Conservation (phyloP, 2,329 filamentous ascomycete species). For the Aspergillus amoenus region DNA sequence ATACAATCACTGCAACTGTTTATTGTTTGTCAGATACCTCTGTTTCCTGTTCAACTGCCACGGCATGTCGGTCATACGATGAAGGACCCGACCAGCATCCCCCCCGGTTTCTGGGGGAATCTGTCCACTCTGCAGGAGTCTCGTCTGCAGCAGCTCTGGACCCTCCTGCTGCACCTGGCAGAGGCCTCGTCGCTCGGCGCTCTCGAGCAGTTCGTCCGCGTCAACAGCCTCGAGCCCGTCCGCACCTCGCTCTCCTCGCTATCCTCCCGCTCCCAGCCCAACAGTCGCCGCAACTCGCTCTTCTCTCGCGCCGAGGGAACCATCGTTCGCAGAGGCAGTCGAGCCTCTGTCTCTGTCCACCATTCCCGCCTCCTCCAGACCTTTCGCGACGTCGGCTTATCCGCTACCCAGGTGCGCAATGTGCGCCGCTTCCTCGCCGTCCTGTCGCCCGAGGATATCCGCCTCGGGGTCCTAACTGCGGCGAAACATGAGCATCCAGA, state of each 20-base stretch:
- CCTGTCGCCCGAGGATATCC: constrained; percentile 71
- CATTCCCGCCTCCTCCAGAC: constrained; percentile 9
- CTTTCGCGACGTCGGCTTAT: constrained; percentile 10
- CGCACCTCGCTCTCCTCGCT: constrained; percentile 27
- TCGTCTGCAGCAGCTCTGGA: constrained; percentile 82
- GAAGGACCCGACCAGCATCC: not conserved
- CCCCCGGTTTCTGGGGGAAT: constrained; percentile 69
- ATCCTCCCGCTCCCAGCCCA: constrained; percentile 26
- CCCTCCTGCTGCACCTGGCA: constrained; percentile 58
- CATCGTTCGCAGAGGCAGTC: constrained; percentile 71
- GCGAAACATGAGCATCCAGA: constrained; percentile 92
- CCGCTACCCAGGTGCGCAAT: constrained; percentile 61
- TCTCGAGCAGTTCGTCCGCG: constrained; percentile 45
- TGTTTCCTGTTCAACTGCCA: not conserved
- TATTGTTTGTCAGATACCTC: too few relatives aligned
- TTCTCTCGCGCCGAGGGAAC: constrained; percentile 3
- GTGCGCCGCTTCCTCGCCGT: constrained; percentile 75
- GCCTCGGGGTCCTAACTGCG: constrained; percentile 81
- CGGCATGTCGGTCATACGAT: not conserved
- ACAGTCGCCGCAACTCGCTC: constrained; percentile 35
- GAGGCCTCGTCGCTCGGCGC: constrained; percentile 60
- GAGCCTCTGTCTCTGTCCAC: constrained; percentile 47
- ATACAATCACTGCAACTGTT: too few relatives aligned
- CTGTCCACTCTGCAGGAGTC: constrained; percentile 78
- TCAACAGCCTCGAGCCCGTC: constrained; percentile 39